Evolutionary conservation across 176 grass and related monocot species (phyloP).

Genomic region (Bromus sterilis): DNA sequence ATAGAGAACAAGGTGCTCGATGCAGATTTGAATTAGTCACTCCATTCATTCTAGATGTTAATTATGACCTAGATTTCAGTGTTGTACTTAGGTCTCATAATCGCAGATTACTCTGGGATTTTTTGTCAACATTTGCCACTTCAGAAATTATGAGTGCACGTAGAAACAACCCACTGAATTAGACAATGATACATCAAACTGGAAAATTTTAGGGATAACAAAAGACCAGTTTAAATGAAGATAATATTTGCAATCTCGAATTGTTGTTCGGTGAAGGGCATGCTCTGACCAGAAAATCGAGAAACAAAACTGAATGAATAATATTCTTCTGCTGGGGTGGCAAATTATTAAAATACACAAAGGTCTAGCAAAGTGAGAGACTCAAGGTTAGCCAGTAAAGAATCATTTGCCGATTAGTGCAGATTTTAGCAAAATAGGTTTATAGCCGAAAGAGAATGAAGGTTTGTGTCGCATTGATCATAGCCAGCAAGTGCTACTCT

Average conservation of each 20-base stretch:
- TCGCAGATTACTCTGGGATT: not conserved
- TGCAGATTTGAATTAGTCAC: not conserved
- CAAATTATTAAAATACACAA: not conserved
- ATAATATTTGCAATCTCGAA: not conserved
- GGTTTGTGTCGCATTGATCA: not conserved
- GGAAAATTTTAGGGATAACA: not conserved
- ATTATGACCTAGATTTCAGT: not conserved
- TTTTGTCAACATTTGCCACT: not conserved
- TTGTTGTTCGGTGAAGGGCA: not conserved
- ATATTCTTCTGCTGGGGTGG: not conserved
- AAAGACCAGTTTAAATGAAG: not conserved
- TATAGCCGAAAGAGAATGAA: not conserved
- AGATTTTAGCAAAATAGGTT: not conserved
- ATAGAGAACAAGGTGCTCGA: not conserved
- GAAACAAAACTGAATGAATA: not conserved
- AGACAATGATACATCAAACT: not conserved
- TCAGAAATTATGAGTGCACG: not conserved
- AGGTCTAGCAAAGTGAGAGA: not conserved
- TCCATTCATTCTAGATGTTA: not conserved
- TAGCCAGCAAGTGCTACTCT: not conserved
- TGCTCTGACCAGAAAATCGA: not conserved
- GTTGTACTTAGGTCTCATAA: not conserved
- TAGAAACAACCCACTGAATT: not conserved
- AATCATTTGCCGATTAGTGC: not conserved
- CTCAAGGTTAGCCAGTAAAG: not conserved